Base-by-base conservation (phyloP, 768 basidiomycete genomes). In the Mycena olivaceomarginata region DNA sequence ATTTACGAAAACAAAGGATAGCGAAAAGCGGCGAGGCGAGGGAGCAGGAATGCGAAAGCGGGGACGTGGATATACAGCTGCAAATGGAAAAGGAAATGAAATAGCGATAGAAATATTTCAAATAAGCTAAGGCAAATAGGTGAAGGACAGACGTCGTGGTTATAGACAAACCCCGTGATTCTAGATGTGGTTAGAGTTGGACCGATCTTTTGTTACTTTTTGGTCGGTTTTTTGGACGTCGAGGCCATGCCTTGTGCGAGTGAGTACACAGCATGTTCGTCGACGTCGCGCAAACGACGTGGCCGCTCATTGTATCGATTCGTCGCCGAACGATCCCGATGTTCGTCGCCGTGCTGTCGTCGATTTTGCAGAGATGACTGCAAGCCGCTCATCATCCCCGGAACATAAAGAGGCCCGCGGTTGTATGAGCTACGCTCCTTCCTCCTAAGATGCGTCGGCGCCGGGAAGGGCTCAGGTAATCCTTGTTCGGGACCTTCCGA, bases 341-440 rank as follows among this genome's bases (percentile, higher is more conserved):
- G 53, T 4, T 72, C 72, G 16, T 73, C 76, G 45, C 41, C 43
- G 39, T 73, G 76, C 37, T 66, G 63, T 25, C 76, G 76, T 56
- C 76, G 76, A 31, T 37, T 31, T 81, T 62, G 76, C 80, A 76
- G 15, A 68, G 56, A 25, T 72, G 72, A 65, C 66, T 77, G 70
- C 62, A 75, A 41, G 57, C 68, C 77, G 59, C 76, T 74, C 46
- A 80, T 81, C 67, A 80, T 69, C 18, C 89, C 88, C 48, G 92
- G 91, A 43, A 92, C 92, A 80, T 91, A 96, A 57, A 96, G 84
- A 43, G 93, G 92, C 4, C 94, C 94, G 51, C 94, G 92, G 81
- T 95, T 96, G 79, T 91, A 90, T 12, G 93, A 93, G 81, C 94
- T 95, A n/a, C 95, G 91, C 84, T 96, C 95, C 82, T 96, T 96